A percentile compares a stretch with the other conserved stretches of the same genome.
These are phyloP conservation scores for Candida pseudofarinosa DNA, from an alignment of 805 yeast species.

Conservation along the genomic window DNA sequence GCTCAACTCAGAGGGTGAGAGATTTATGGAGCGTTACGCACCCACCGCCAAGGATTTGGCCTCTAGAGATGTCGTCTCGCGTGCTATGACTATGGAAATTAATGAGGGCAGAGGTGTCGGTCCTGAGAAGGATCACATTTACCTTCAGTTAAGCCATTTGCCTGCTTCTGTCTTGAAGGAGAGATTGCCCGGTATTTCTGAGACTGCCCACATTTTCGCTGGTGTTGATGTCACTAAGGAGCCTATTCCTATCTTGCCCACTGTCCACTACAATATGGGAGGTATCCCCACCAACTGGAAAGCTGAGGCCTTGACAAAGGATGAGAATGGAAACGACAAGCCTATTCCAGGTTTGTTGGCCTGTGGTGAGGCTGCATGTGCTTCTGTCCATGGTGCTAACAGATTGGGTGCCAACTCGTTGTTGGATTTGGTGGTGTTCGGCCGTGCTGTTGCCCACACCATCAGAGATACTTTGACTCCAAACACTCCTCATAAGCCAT, in stretches of 20 bases:
- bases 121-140: slow-evolving; percentile 91
- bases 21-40: slow-evolving; percentile 99
- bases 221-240: slow-evolving; percentile 99
- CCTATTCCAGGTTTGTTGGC: slow-evolving; percentile 92
- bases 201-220: slow-evolving; percentile 96
- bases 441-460: slow-evolving; percentile 96
- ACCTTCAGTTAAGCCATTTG: slow-evolving; percentile 86
- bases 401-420: slow-evolving; percentile 98
- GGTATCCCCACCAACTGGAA: slow-evolving; percentile 98
- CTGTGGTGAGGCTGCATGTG: slow-evolving; percentile 99
- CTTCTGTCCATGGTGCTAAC: slow-evolving; percentile 98
- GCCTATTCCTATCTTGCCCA: slow-evolving; percentile 97
- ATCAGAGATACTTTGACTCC: slow-evolving; percentile 83
- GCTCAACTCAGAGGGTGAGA: slow-evolving; percentile 95
- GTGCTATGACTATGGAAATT: slow-evolving; percentile 98
- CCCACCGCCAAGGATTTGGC: slow-evolving; percentile 98
- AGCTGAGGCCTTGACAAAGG: slow-evolving; percentile 87
- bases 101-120: slow-evolving; percentile 99
- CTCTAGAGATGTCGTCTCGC: slow-evolving; percentile 95
- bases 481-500: slow-evolving; percentile 78
- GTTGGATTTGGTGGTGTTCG: slow-evolving; percentile 93
- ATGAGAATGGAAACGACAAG: slow-evolving; percentile 83
- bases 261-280: slow-evolving; percentile 99
- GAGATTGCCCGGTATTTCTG: slow-evolving; percentile 98
- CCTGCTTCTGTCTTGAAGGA: slow-evolving; percentile 90